phyloP scores from a whole-genome alignment of 257 asterid species.

The Penstemon davidsonii region DNA sequence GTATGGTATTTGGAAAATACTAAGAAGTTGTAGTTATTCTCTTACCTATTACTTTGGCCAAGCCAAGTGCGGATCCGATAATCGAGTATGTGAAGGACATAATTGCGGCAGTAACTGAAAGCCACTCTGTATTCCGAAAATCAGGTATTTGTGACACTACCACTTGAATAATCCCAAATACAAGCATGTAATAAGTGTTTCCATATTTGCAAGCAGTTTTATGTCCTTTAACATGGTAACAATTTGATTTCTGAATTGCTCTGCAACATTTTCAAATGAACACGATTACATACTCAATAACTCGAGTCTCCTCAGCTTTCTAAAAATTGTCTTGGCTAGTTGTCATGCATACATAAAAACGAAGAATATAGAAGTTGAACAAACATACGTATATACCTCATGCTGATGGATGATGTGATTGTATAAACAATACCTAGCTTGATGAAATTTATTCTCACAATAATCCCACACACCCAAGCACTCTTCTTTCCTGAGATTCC shows the following conservation, averaged over 20 bases:
- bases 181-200: slow-evolving; percentile 42
- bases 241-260: slow-evolving; percentile 70
- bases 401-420: slow-evolving; percentile 38
- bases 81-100: slow-evolving; percentile 72
- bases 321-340: no score
- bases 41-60: slow-evolving; percentile 70
- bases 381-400: slow-evolving; percentile 32
- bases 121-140: slow-evolving; percentile 65
- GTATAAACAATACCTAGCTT: slow-evolving; percentile 48
- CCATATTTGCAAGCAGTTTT: slow-evolving; percentile 45
- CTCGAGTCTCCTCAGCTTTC: no score
- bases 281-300: no score
- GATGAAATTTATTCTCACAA: slow-evolving; percentile 40
- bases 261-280: slow-evolving; percentile 33
- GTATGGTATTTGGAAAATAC: no score
- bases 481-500: slow-evolving; percentile 38
- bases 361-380: no score
- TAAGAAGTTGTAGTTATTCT: neutral
- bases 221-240: slow-evolving; percentile 70
- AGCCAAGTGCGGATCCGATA: slow-evolving; percentile 68
- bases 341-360: no score
- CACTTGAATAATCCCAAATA: slow-evolving; percentile 65
- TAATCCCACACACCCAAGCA: slow-evolving; percentile 36
- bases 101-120: slow-evolving; percentile 64
- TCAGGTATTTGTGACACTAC: slow-evolving; percentile 67